Percentiles rank a stretch among this genome's conserved stretches.
Evolutionary conservation across 768 basidiomycete genomes (phyloP).

Genomic region (Macrolepiota fuliginosa): DNA sequence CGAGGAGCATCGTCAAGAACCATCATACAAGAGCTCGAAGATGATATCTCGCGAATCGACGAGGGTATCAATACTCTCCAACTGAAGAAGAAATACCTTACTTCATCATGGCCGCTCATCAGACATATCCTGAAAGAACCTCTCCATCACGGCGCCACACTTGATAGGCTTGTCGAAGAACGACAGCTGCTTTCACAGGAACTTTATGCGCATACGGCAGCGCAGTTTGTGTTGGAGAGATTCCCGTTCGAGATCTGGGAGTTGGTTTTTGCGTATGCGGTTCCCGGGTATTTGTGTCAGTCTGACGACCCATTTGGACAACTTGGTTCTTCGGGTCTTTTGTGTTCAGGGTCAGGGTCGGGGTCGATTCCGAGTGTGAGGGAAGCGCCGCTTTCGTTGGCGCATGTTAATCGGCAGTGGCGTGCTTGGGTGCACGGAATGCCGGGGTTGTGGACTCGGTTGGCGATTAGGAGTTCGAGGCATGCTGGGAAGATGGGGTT

Average conservation of each 20-base stretch:
- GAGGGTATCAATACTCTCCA: neutral
- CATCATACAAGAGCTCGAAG: neutral
- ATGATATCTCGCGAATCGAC: neutral
- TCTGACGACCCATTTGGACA: neutral
- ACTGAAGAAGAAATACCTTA: neutral
- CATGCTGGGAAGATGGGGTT: slow-evolving; percentile 1
- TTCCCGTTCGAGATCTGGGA: slow-evolving; percentile 3
- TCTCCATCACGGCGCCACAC: neutral
- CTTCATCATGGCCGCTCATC: neutral
- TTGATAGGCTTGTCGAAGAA: neutral
- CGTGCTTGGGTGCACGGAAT: neutral
- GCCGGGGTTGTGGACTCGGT: neutral
- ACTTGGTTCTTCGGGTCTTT: neutral
- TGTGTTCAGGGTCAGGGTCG: too few species aligned
- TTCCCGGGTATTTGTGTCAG: neutral
- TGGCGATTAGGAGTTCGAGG: neutral
- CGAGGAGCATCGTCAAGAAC: neutral
- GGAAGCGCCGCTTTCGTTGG: neutral
- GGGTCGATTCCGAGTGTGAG: neutral
- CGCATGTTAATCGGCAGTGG: slow-evolving; percentile 1
- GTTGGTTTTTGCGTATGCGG: neutral
- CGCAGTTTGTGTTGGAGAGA: neutral
- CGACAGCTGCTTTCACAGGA: neutral
- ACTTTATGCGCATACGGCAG: neutral
- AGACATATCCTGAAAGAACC: slow-evolving; percentile 1